Base-by-base conservation (phyloP, 2,329 filamentous ascomycete species). In the Xylariaceae sp. region DNA sequence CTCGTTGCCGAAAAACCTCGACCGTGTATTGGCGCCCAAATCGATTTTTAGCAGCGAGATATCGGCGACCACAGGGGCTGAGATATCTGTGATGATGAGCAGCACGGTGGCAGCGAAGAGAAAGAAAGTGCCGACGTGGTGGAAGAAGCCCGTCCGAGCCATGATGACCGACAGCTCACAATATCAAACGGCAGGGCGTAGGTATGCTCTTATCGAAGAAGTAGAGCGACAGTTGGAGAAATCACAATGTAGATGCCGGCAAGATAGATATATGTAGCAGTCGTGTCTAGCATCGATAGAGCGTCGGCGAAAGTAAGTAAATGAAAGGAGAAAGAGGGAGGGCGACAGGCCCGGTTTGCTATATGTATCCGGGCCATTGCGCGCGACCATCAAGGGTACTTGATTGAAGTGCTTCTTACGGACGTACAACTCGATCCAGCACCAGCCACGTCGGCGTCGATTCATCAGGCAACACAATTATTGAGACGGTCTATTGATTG, bases 51-150 rank as follows among this genome's bases (percentile, higher is more conserved):
- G 64, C 39, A 79, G 65, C 13, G 68, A 69, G 49, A 77, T 69
- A 49, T 69, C 53, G 53, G 72, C 68, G 51, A 76, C 68, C n/a
- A 78, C 71, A 3, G 76, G 76, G 0, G 75, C 68, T 4, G 74
- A 75, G 59, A 78, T 74, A 4, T 72, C 72, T 49, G 74, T 73
- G 53, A 78, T 69, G 50, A 78, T 68, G 36, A 78, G 71, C 32
- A 78, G 70, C 49, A 76, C 68, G n/a, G 70, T 67, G 37, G 74
- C 68, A 39, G 69, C 66, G 51, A 78, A 70, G 55, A 78, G 68
- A 41, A 78, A 67, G 60, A 74, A 72, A 16, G 73, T 72, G 55
- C 75, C 75, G 48, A 76, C 58, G 52, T 74, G 72, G 59, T 73
- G 72, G 54, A 74, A 62, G 56, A 70, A 68, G 53, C 67, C 65